A percentile compares a stretch with the other conserved stretches of the same genome.
phyloP scores from a whole-genome alignment of 78 protist species.

The Mastigamoeba balamuthi region DNA sequence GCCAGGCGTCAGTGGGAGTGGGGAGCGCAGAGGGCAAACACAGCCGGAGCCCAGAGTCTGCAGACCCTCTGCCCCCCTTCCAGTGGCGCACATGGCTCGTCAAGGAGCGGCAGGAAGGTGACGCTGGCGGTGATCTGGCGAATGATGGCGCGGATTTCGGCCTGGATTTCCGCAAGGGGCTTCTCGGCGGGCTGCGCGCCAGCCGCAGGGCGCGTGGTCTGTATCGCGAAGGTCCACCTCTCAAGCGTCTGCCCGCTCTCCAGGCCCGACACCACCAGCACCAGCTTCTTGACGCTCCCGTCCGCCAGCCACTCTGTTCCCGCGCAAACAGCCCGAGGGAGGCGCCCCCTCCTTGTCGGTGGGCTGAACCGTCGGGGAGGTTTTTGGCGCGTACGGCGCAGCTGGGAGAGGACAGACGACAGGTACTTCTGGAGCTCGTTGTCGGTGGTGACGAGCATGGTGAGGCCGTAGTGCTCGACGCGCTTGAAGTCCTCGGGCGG shows the following conservation, averaged over 20 bases:
- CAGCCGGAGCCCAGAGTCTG: too few species aligned
- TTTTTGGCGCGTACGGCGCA: too few species aligned
- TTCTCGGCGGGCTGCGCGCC: slow-evolving; percentile 1
- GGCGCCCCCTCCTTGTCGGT: neutral
- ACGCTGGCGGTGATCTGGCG: slow-evolving; percentile 94
- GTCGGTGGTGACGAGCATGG: slow-evolving; percentile 79
- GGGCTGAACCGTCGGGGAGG: too few species aligned
- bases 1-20: neutral
- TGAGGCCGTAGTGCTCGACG: slow-evolving; percentile 81
- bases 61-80: slow-evolving; percentile 18
- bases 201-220: slow-evolving; percentile 1
- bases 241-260: slow-evolving; percentile 74
- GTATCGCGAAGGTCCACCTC: slow-evolving; percentile 95
- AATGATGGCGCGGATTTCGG: slow-evolving; percentile 91
- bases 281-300: slow-evolving; percentile 83
- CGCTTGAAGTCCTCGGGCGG: slow-evolving; percentile 85
- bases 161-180: slow-evolving; percentile 67
- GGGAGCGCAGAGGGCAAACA: neutral
- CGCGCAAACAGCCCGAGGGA: neutral
- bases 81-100: too few species aligned
- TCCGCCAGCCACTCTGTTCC: slow-evolving; percentile 75
- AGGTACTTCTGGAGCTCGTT: slow-evolving; percentile 73
- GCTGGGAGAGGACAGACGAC: slow-evolving; percentile 65
- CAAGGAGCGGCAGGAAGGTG: slow-evolving; percentile 89
- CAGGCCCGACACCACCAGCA: slow-evolving; percentile 73